phyloP scores from a whole-genome alignment of 2,329 filamentous ascomycete genomes.

The Ophiocordyceps robertsii region DNA sequence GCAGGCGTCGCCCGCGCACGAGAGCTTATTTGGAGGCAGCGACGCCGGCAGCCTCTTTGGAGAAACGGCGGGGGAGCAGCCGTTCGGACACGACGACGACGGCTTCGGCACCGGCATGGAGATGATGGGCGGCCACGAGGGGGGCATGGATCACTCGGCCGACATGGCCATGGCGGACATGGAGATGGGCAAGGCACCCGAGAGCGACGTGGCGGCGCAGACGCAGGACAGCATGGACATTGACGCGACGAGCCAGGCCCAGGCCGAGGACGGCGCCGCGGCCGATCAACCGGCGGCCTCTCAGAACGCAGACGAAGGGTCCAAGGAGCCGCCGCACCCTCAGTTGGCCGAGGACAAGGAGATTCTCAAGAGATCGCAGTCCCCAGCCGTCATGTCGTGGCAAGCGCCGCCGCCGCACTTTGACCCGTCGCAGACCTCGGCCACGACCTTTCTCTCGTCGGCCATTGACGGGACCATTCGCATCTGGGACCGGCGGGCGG shows the following conservation, averaged over 20 bases:
- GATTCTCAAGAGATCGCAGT: constrained; percentile 9
- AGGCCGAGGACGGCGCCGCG: neutral
- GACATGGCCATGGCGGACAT: constrained; percentile 27
- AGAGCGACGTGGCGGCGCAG: constrained; percentile 2
- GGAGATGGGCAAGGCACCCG: constrained; percentile 11
- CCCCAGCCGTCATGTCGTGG: constrained; percentile 20
- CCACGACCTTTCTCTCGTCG: constrained; percentile 77
- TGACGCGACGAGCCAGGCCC: neutral
- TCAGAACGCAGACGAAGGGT: neutral
- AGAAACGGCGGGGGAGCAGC: constrained; percentile 46
- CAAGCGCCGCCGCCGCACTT: constrained; percentile 26
- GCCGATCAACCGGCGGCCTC: neutral
- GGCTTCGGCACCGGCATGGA: constrained; percentile 68
- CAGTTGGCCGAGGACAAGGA: constrained; percentile 2
- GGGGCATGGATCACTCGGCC: constrained; percentile 27
- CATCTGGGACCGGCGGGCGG: constrained; percentile 81
- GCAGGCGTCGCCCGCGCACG: constrained; percentile 55
- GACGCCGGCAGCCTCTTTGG: constrained; percentile 79
- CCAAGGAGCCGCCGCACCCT: neutral
- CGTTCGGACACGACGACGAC: constrained; percentile 72
- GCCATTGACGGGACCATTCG: constrained; percentile 77
- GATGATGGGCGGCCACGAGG: constrained; percentile 26
- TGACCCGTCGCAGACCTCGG: constrained; percentile 47
- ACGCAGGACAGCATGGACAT: neutral
- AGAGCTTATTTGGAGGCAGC: constrained; percentile 72